A percentile compares a stretch with the other conserved stretches of the same genome.
phyloP scores from a whole-genome alignment of 2,329 filamentous ascomycete species.

The Colletotrichum liaoningense region DNA sequence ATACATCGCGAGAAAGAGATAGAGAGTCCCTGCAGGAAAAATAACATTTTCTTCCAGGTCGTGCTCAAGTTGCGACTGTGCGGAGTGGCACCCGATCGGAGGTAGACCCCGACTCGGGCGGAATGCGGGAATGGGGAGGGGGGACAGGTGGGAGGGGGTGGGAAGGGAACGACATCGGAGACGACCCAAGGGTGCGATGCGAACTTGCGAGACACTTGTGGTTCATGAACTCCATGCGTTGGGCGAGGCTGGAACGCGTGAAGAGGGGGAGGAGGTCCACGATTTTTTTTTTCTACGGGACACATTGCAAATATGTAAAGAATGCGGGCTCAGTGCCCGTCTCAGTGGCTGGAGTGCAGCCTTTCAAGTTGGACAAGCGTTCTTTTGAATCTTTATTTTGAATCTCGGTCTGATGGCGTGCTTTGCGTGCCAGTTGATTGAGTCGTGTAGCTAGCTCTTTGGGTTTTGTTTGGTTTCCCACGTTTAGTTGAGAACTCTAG shows the following conservation, averaged over 20 bases:
- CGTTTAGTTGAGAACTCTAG: no score
- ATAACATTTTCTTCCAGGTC: neutral
- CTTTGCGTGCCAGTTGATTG: neutral
- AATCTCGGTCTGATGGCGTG: neutral
- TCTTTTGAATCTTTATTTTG: neutral
- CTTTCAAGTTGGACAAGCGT: neutral
- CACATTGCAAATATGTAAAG: conserved; percentile 3
- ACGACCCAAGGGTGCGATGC: conserved; percentile 6
- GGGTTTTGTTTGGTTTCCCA: neutral
- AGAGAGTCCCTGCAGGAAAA: neutral
- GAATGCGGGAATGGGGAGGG: neutral
- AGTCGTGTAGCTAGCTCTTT: neutral
- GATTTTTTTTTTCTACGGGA: neutral
- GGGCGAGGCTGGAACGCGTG: conserved; percentile 30
- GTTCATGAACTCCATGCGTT: conserved; percentile 31
- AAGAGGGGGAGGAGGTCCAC: no score
- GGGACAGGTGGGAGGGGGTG: neutral
- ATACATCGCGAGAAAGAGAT: neutral
- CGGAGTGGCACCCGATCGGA: conserved; percentile 8
- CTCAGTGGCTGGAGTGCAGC: neutral
- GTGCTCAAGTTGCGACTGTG: neutral
- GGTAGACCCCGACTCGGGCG: neutral
- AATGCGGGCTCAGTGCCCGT: neutral
- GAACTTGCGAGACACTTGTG: conserved; percentile 24
- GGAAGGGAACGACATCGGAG: conserved; percentile 22